Percentiles rank a stretch among this genome's conserved stretches.
Conservation (phyloP, 2,329 filamentous ascomycete genomes). For the Penicillium hordei region DNA sequence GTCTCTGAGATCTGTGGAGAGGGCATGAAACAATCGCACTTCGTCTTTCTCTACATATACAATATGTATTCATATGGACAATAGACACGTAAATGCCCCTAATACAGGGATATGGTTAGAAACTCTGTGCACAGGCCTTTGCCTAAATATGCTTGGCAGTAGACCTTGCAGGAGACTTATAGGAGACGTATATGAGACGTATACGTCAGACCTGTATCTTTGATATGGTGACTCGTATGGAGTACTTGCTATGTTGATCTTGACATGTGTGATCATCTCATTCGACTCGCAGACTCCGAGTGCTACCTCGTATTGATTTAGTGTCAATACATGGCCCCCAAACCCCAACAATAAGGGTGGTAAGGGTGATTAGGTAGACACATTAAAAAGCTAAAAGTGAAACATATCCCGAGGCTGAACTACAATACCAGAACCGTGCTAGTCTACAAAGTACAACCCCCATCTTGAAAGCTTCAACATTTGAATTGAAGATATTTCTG, state of each 20-base stretch:
- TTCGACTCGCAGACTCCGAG: background rate
- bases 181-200: background rate
- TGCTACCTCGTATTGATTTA: background rate
- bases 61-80: too few species aligned
- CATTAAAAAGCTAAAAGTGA: too few species aligned
- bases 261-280: slow-evolving; percentile 3
- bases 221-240: background rate
- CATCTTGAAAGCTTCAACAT: background rate
- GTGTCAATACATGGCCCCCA: background rate
- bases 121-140: background rate
- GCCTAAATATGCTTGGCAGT: slow-evolving; percentile 2
- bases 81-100: too few species aligned
- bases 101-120: background rate
- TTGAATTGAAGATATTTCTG: background rate
- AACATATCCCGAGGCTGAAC: too few species aligned
- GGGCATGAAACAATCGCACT: too few species aligned
- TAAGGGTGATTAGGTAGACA: too few species aligned
- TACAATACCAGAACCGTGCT: background rate
- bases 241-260: background rate
- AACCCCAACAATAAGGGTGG: too few species aligned
- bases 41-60: too few species aligned
- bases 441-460: background rate
- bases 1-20: background rate
- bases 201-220: background rate
- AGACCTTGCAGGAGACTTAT: slow-evolving; percentile 1